Conservation (phyloP, 306 rosid species). For the Vachellia collinsii region DNA sequence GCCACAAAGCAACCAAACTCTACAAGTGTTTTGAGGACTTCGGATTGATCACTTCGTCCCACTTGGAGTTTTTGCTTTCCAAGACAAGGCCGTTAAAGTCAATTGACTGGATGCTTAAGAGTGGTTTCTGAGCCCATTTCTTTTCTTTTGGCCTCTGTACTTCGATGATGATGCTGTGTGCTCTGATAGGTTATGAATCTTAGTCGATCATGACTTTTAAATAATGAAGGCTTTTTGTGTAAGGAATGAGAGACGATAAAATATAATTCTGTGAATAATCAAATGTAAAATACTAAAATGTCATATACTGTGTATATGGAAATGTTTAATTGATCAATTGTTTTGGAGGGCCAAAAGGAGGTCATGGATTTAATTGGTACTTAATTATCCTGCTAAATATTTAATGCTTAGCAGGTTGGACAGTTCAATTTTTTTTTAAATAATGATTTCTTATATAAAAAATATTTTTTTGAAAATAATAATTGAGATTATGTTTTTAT, state of each 20-base stretch:
- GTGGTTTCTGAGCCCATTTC: neutral
- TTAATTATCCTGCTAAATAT: no score
- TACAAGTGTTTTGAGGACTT: neutral
- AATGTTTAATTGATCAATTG: no score
- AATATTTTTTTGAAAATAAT: no score
- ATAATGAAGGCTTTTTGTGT: neutral
- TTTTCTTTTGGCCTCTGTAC: neutral
- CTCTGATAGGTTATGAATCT: neutral
- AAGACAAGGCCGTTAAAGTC: neutral
- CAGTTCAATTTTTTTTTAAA: no score
- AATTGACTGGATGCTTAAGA: neutral
- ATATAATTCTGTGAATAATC: neutral
- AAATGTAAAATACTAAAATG: no score
- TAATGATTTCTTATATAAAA: no score
- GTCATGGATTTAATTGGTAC: no score
- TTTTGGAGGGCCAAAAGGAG: no score
- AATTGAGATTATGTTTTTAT: no score
- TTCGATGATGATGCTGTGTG: neutral
- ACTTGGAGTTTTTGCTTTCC: neutral
- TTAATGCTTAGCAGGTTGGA: no score
- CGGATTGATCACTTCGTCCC: neutral
- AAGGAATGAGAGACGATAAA: neutral
- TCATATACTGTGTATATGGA: no score
- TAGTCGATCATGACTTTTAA: neutral
- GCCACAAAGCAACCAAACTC: slow-evolving; percentile 82